Base-by-base conservation (phyloP, 495 filamentous ascomycete species). In the Oidiodendron maius region DNA sequence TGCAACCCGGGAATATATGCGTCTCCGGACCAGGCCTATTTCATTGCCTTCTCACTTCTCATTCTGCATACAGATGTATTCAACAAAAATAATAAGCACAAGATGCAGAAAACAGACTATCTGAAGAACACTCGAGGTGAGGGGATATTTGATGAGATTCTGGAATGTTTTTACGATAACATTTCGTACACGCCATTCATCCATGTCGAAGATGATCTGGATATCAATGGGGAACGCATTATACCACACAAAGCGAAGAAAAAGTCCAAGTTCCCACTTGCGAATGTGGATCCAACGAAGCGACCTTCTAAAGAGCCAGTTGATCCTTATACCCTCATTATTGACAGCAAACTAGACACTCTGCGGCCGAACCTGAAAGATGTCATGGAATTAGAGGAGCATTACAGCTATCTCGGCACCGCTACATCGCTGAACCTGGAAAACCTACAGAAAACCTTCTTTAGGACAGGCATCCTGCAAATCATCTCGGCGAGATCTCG, bases 1-100 rank as follows among this genome's bases (percentile, higher is more conserved):
- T 99, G 93, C 67, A 99, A 99, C 59, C 91, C 94, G 1, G 91
- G 91, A 4, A 91, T 99, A 41, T 99, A 95, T 63, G 81, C 84
- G 17, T 81, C 81, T 28, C 78, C 89, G n/a, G 93, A 97, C 55
- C 87, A 96, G 67, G 90, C 93, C 34, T 96, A 97, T 65, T 95
- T 96, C 60, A 90, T 97, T 55, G 88, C 93, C 13, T 99, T 97
- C 59, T 97, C 94, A 1, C 83, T 97, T 35, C 71, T 99, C 34
- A 96, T 99, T 53, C 71, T 99, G 15, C 93, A 99, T 57, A 96
- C 93, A 0, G 93, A 99, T 62, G 88, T 94, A 10, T 96, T 96
- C 79, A 99, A 99, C 72, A 95, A 91, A 64, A 97, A 96, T 71
- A 97, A 97, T 64, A 97, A 96, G 68, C 80, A 91, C 58, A 99